phyloP scores from a whole-genome alignment of 495 filamentous ascomycete species.

The Clavariopsis aquatica region DNA sequence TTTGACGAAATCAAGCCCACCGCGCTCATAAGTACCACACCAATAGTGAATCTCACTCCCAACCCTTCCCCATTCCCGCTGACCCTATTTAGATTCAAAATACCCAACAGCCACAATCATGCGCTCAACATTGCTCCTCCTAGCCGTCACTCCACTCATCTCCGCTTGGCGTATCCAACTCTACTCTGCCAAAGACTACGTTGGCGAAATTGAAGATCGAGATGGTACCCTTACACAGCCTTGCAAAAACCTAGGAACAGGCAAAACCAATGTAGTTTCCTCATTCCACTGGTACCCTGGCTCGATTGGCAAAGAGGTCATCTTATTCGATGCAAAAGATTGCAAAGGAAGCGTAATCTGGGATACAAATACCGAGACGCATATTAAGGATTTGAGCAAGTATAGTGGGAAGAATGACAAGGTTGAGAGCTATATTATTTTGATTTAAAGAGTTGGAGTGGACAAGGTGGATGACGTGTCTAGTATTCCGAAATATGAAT shows the following conservation, averaged over 20 bases:
- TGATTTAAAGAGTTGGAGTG: neutral
- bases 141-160: neutral
- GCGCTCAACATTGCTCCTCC: neutral
- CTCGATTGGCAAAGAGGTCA: neutral
- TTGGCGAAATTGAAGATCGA: neutral
- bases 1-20: no score
- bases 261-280: neutral
- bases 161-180: neutral
- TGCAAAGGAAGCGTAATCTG: neutral
- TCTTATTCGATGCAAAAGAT: neutral
- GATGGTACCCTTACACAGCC: neutral
- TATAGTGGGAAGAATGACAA: neutral
- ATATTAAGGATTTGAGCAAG: neutral
- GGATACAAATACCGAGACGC: neutral
- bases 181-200: neutral
- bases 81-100: no score
- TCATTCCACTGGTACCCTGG: slow-evolving; percentile 1
- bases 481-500: neutral
- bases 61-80: no score
- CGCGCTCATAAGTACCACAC: no score
- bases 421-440: neutral
- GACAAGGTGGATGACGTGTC: neutral
- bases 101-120: neutral
- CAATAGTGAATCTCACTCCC: no score
- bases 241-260: neutral